Percentiles rank a stretch among this genome's conserved stretches.
Conservation (phyloP, 1,284 basidiomycete species). For the Golubevia sp. region DNA sequence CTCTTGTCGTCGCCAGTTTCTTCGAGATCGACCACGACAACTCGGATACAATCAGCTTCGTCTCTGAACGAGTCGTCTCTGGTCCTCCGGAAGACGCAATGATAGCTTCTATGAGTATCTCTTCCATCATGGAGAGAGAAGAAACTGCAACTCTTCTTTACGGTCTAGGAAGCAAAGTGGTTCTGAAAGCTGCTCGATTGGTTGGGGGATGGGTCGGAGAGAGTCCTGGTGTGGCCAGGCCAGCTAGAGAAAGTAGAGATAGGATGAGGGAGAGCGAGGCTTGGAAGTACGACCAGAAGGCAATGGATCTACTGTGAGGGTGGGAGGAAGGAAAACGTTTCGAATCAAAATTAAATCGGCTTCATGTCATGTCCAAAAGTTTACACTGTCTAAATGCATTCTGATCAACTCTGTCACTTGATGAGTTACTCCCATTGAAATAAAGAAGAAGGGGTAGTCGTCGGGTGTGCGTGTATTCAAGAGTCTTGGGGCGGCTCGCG, state of each 20-base stretch:
- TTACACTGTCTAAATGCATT: too few species aligned
- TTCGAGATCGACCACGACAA: conserved; percentile 2
- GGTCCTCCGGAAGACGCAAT: background rate
- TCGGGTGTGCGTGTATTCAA: too few species aligned
- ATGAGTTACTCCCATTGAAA: too few species aligned
- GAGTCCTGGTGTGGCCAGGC: conserved; percentile 22
- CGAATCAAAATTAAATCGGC: too few species aligned
- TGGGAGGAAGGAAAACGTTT: too few species aligned
- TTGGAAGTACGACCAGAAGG: conserved; percentile 15
- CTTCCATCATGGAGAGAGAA: background rate
- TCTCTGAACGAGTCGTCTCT: background rate
- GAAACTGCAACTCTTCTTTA: background rate
- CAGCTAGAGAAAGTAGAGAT: conserved; percentile 28
- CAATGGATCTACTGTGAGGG: too few species aligned
- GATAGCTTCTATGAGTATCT: background rate
- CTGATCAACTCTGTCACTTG: too few species aligned
- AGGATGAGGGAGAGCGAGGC: conserved; percentile 12
- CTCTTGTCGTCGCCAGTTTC: conserved; percentile 22
- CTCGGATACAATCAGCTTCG: background rate
- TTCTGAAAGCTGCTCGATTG: conserved; percentile 7
- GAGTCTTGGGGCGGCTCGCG: too few species aligned
- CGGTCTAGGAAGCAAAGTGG: background rate
- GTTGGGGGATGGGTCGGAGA: conserved; percentile 16
- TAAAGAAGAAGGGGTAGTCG: too few species aligned
- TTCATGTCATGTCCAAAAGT: too few species aligned